These are phyloP conservation scores for Helotiales sp. DNA, from an alignment of 2,329 filamentous ascomycete genomes.

Conservation along the genomic window DNA sequence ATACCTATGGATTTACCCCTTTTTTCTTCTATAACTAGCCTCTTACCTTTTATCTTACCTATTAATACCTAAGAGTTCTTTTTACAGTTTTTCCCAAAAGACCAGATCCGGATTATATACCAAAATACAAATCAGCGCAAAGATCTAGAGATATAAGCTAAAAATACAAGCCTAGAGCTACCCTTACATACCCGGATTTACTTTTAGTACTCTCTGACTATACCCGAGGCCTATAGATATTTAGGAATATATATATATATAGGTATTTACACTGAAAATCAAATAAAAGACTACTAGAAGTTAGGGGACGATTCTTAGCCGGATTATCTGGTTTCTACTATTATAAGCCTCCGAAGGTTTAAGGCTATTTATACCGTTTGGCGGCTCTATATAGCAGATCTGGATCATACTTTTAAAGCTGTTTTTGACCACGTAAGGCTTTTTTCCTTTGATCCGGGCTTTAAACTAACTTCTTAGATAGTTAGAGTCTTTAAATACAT, in stretches of 20 bases:
- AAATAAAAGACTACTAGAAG: background rate
- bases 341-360: background rate
- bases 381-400: background rate
- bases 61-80: background rate
- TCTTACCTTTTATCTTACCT: no score
- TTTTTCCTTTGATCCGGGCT: background rate
- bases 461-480: background rate
- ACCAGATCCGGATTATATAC: background rate
- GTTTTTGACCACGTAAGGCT: background rate
- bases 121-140: background rate
- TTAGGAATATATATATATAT: background rate
- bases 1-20: no score
- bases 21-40: no score
- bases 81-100: background rate
- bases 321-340: no score
- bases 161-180: no score
- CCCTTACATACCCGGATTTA: background rate
- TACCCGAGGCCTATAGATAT: background rate
- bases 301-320: background rate
- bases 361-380: background rate
- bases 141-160: background rate
- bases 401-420: background rate
- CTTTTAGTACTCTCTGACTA: background rate
- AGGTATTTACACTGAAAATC: background rate
- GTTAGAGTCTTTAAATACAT: no score